Conservation (phyloP, 441 rosid species). For the Arabidopsis lyrata region DNA sequence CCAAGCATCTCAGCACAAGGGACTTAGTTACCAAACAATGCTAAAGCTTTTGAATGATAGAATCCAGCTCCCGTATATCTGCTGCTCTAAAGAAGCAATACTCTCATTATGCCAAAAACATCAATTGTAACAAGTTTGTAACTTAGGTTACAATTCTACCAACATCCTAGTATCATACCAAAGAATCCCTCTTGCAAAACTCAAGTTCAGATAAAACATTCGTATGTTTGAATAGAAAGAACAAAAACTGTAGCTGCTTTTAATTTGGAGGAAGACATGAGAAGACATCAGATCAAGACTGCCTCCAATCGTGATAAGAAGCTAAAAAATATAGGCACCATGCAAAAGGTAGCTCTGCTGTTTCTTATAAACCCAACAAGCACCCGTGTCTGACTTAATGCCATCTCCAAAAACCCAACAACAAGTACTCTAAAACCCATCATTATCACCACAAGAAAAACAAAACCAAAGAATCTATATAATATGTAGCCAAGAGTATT, state of each 20-base stretch:
- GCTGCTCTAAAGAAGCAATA: too few species aligned
- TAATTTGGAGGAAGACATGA: slow-evolving; percentile 43
- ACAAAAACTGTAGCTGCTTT: slow-evolving; percentile 30
- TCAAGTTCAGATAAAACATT: neutral
- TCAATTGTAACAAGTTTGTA: too few species aligned
- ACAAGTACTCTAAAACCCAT: neutral
- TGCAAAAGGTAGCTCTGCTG: slow-evolving; percentile 44
- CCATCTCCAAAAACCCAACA: neutral
- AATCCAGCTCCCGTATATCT: too few species aligned
- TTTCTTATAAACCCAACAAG: slow-evolving; percentile 42
- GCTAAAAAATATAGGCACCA: slow-evolving; percentile 36
- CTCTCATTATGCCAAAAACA: too few species aligned
- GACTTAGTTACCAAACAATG: too few species aligned
- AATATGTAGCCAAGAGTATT: slow-evolving; percentile 38
- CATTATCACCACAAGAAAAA: neutral
- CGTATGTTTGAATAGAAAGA: neutral
- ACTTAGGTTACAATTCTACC: too few species aligned
- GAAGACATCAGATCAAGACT: slow-evolving; percentile 46
- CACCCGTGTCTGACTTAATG: slow-evolving; percentile 46
- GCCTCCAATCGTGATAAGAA: slow-evolving; percentile 42
- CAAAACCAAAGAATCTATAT: neutral
- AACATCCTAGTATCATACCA: too few species aligned
- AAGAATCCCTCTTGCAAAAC: too few species aligned
- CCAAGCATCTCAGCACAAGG: too few species aligned
- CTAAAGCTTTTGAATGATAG: too few species aligned